phyloP scores from a whole-genome alignment of 345 rosid species.

The Eucalyptus sp. region DNA sequence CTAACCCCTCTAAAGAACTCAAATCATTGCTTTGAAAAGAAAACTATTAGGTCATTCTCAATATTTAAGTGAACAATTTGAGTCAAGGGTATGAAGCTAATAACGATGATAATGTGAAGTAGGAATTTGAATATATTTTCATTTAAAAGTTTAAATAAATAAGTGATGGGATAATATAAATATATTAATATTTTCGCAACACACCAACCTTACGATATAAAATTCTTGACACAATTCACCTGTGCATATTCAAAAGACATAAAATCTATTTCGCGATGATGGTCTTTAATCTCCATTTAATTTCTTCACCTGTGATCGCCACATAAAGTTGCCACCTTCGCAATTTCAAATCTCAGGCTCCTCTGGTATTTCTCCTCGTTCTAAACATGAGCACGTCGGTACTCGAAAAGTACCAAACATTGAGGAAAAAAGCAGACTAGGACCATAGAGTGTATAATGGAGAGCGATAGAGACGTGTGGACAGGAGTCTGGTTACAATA shows the following conservation, averaged over 20 bases:
- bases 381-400: background rate
- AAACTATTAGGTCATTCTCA: background rate
- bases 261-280: background rate
- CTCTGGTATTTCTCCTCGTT: background rate
- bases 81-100: background rate
- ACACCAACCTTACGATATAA: background rate
- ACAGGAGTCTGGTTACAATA: background rate
- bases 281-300: background rate
- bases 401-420: background rate
- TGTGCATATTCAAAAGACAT: background rate
- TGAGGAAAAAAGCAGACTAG: background rate
- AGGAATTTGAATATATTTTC: rapidly evolving
- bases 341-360: background rate
- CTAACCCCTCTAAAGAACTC: background rate
- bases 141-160: background rate
- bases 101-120: background rate
- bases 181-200: background rate
- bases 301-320: background rate
- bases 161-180: background rate
- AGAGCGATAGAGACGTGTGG: background rate
- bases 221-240: background rate
- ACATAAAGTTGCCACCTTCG: background rate
- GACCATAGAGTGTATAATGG: background rate
- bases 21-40: background rate
- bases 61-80: background rate